A percentile compares a stretch with the other conserved stretches of the same genome.
Conservation (phyloP, 1,139 yeast genomes). For the Zygosaccharomyces pseudobailii region DNA sequence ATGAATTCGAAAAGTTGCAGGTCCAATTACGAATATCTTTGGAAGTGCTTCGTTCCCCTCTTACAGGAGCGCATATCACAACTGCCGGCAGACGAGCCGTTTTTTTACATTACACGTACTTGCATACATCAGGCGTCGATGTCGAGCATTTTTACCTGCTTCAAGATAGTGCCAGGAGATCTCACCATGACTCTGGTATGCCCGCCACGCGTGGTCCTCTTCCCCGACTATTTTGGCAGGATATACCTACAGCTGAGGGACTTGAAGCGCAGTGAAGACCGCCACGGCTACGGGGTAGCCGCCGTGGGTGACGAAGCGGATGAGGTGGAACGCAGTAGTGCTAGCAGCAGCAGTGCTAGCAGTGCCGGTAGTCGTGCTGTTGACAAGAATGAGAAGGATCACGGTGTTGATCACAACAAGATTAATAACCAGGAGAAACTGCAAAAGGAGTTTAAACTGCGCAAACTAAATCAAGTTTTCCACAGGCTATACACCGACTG, state of each 20-base stretch:
- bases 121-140: conserved; percentile 16
- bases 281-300: background rate
- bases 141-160: conserved; percentile 22
- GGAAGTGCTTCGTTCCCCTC: conserved; percentile 20
- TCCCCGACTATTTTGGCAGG: conserved; percentile 16
- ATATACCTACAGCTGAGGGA: conserved; percentile 10
- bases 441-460: conserved; percentile 11
- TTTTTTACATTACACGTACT: conserved; percentile 19
- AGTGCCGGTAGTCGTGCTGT: background rate
- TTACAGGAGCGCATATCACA: conserved; percentile 11
- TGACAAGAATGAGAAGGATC: background rate
- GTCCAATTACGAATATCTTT: conserved; percentile 18
- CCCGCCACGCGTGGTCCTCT: conserved; percentile 17
- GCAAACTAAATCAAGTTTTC: conserved; percentile 12
- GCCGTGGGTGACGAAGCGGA: conserved; percentile 7
- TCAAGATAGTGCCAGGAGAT: conserved; percentile 14
- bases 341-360: background rate
- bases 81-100: conserved; percentile 12
- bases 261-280: background rate
- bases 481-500: conserved; percentile 9
- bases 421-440: conserved; percentile 10
- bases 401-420: conserved; percentile 1
- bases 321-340: conserved; percentile 6
- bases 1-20: conserved; percentile 18
- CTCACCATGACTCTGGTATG: conserved; percentile 8